Conservation (phyloP, 2,329 filamentous ascomycete genomes). For the Trichoderma sp. region DNA sequence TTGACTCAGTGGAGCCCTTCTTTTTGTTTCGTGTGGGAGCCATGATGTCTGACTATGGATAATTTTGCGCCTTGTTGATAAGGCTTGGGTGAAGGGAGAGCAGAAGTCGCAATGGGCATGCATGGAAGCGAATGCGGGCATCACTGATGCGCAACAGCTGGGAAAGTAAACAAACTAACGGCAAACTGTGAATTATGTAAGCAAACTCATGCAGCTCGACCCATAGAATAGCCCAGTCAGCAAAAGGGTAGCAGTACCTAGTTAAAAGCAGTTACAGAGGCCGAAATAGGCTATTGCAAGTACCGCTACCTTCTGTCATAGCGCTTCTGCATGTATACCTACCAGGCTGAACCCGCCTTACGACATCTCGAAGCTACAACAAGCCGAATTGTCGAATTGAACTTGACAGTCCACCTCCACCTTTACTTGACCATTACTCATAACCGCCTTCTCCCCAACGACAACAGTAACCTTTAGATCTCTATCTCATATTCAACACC, state of each 20-base stretch:
- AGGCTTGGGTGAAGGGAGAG: constrained; percentile 22
- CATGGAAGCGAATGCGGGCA: constrained; percentile 11
- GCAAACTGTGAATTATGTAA: constrained; percentile 5
- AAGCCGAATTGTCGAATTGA: not conserved
- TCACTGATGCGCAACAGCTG: constrained; percentile 1
- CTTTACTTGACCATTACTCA: not conserved
- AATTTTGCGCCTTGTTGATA: constrained; percentile 16
- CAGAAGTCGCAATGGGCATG: constrained; percentile 6
- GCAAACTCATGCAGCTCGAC: not conserved
- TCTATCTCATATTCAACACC: not conserved
- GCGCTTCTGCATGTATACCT: constrained; percentile 31
- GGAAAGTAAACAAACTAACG: constrained; percentile 25
- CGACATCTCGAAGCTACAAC: constrained; percentile 41
- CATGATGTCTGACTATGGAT: constrained; percentile 45
- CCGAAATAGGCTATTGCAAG: not conserved
- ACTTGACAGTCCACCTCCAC: not conserved
- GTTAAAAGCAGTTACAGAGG: fast-evolving
- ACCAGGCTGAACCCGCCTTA: constrained; percentile 54
- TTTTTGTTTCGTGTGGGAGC: constrained; percentile 50
- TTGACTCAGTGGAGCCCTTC: constrained; percentile 37
- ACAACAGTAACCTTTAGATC: not conserved
- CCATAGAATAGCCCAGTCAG: not conserved
- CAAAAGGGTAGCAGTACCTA: not conserved
- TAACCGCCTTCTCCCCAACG: constrained; percentile 7
- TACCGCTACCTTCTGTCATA: not conserved